Evolutionary conservation across 345 rosid genomes (phyloP).

Genomic region (Microcos paniculata): DNA sequence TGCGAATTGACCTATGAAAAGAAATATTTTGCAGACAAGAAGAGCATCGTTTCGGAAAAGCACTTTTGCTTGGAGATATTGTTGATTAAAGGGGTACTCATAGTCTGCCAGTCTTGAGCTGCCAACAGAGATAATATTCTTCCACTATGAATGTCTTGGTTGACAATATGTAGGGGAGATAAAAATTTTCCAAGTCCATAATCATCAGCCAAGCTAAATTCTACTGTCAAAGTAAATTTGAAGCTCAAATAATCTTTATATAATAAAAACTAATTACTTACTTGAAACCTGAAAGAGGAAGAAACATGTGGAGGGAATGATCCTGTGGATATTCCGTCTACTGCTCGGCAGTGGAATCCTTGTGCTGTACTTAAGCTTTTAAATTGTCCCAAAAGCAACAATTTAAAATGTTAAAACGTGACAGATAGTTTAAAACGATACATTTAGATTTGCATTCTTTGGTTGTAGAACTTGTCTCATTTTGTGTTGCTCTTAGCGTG

Average conservation of each 20-base stretch:
- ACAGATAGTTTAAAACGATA: neutral
- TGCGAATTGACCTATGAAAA: neutral
- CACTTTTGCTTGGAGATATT: neutral
- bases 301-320: neutral
- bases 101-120: neutral
- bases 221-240: neutral
- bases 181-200: conserved; percentile 9
- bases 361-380: neutral
- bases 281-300: neutral
- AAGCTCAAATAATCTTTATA: neutral
- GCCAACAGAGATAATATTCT: too few species aligned
- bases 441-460: neutral
- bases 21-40: neutral
- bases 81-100: neutral
- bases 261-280: neutral
- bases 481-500: neutral
- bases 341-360: neutral
- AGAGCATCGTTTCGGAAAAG: neutral
- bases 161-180: neutral
- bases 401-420: neutral
- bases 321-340: conserved; percentile 4
- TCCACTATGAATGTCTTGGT: too few species aligned
- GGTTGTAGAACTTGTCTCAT: neutral
- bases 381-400: neutral
- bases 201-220: neutral